A percentile compares a stretch with the other conserved stretches of the same genome.
Conservation (phyloP, 352 stramenopile genomes). For the Pythium monospermum region DNA sequence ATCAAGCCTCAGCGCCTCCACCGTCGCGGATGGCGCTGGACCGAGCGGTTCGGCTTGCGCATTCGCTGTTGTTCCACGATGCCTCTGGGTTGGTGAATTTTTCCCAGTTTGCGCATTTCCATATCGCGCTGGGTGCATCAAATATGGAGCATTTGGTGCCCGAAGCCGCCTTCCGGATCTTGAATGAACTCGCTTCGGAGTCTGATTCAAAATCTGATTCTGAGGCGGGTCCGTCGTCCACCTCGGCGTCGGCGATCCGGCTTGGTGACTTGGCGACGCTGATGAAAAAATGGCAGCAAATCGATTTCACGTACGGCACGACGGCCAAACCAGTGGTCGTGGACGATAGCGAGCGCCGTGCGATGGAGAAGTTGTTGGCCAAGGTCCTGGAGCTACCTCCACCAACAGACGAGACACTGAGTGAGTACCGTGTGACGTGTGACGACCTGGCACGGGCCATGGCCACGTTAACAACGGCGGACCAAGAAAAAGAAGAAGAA, state of each 20-base stretch:
- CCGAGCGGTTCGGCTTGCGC: constrained; percentile 52
- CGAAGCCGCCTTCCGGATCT: constrained; percentile 70
- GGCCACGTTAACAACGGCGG: constrained; percentile 20
- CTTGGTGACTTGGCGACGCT: constrained; percentile 40
- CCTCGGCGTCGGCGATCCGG: constrained; percentile 36
- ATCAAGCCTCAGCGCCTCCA: neutral
- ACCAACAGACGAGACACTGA: constrained; percentile 16
- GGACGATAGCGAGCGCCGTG: neutral
- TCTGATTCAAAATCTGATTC: no score
- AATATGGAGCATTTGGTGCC: constrained; percentile 71
- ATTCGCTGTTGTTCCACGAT: constrained; percentile 70
- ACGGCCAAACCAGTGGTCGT: neutral
- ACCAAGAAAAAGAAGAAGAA: constrained; percentile 18
- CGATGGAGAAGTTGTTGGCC: constrained; percentile 9
- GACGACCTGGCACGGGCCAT: constrained; percentile 67
- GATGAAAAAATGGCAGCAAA: constrained; percentile 34
- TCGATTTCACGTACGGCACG: constrained; percentile 2
- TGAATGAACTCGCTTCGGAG: constrained; percentile 41
- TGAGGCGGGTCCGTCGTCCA: neutral
- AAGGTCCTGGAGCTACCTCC: constrained; percentile 41
- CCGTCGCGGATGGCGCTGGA: constrained; percentile 28
- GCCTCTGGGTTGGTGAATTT: constrained; percentile 77
- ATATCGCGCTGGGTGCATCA: constrained; percentile 68
- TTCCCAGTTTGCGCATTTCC: constrained; percentile 86
- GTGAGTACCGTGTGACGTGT: constrained; percentile 54